These are phyloP conservation scores for Penicillium parvum DNA, from an alignment of 495 filamentous ascomycete species.

Conservation along the genomic window DNA sequence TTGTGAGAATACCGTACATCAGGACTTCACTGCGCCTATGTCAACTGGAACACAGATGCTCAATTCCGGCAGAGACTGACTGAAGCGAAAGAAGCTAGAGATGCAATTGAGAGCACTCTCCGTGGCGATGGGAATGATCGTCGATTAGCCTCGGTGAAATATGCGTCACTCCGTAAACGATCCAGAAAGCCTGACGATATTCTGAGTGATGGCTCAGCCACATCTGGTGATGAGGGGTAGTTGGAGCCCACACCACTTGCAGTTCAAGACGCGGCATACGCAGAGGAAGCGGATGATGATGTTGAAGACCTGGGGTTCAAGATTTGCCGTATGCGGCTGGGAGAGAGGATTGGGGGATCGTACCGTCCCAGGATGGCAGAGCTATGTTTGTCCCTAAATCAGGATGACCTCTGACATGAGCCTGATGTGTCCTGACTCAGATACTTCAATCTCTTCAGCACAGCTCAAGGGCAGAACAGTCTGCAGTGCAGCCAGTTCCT, in stretches of 20 bases:
- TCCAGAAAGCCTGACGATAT: background rate
- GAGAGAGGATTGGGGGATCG: conserved; percentile 57
- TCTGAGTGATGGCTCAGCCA: background rate
- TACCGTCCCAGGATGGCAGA: background rate
- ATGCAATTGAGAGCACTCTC: conserved; percentile 56
- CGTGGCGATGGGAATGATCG: too few relatives aligned
- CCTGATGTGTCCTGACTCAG: too few relatives aligned
- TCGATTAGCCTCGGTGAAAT: too few relatives aligned
- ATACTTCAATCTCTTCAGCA: background rate
- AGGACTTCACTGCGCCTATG: background rate
- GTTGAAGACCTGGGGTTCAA: conserved; percentile 64
- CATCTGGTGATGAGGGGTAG: background rate
- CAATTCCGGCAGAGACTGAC: conserved; percentile 46
- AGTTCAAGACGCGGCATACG: conserved; percentile 61
- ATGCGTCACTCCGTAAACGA: conserved; percentile 10
- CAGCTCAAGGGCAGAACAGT: background rate
- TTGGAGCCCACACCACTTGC: conserved; percentile 38
- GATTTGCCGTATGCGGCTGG: conserved; percentile 67
- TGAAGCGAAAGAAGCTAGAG: conserved; percentile 68
- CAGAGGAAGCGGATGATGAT: conserved; percentile 56
- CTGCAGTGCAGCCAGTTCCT: background rate
- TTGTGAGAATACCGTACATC: background rate
- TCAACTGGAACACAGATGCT: background rate
- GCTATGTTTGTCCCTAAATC: too few relatives aligned
- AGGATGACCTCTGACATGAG: too few relatives aligned